Percentiles rank a stretch among this genome's conserved stretches.
phyloP scores from a whole-genome alignment of 345 rosid species.

The Salix suchowensis region DNA sequence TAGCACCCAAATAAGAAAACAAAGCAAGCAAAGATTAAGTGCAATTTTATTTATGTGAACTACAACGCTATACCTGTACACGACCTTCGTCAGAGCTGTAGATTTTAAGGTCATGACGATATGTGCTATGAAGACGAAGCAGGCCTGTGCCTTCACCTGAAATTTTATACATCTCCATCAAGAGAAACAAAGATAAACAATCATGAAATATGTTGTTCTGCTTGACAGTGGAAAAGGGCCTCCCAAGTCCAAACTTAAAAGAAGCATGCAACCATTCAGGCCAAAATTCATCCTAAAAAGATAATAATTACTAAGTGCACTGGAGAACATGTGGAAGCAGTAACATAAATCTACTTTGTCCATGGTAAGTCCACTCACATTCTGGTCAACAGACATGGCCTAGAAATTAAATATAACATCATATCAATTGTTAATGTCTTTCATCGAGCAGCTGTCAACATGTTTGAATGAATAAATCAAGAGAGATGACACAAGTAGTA shows the following conservation, averaged over 20 bases:
- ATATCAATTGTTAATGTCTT: background rate
- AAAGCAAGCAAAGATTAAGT: slow-evolving; percentile 7
- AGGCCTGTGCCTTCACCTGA: slow-evolving; percentile 98
- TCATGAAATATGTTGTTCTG: background rate
- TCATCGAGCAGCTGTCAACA: background rate
- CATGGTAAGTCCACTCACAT: background rate
- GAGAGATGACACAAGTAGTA: background rate
- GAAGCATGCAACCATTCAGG: background rate
- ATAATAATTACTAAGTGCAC: background rate
- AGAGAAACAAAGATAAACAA: background rate
- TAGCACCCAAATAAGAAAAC: slow-evolving; percentile 8
- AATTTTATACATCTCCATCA: slow-evolving; percentile 19
- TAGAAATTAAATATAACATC: background rate
- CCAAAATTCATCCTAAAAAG: background rate
- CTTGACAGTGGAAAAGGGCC: background rate
- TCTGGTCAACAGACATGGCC: background rate
- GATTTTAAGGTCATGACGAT: slow-evolving; percentile 97
- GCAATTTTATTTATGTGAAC: background rate
- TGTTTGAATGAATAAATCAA: background rate
- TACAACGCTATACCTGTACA: slow-evolving; percentile 64
- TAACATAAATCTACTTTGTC: background rate
- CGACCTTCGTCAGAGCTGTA: slow-evolving; percentile 99
- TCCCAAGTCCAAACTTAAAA: background rate
- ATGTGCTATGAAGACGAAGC: slow-evolving; percentile 97
- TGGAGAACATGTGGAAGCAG: background rate